phyloP scores from a whole-genome alignment of 441 rosid species.

The Dalechampia spathulata region DNA sequence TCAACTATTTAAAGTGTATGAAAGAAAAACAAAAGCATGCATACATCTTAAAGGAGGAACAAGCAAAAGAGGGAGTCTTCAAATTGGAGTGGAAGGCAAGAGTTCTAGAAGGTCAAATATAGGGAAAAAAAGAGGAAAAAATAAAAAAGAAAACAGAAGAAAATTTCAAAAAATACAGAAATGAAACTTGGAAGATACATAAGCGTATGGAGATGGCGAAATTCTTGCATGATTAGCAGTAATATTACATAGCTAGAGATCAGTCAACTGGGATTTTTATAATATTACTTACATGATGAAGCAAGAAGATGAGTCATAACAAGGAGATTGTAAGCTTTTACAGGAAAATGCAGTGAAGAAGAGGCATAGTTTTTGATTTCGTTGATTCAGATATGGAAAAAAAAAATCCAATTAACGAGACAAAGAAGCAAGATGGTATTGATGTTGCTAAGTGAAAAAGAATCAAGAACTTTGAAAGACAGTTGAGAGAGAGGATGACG shows the following conservation, averaged over 20 bases:
- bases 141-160: not conserved
- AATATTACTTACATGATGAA: no score
- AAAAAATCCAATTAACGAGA: no score
- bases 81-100: constrained; percentile 16
- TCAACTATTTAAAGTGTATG: not conserved
- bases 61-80: not conserved
- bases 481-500: constrained; percentile 6
- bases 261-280: not conserved
- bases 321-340: no score
- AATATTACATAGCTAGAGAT: not conserved
- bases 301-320: no score
- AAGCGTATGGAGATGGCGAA: not conserved
- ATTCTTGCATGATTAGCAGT: not conserved
- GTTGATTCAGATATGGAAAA: no score
- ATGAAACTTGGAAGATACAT: not conserved
- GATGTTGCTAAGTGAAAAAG: no score
- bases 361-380: no score
- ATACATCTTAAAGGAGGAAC: not conserved
- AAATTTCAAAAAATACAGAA: constrained; percentile 1
- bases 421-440: no score
- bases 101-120: constrained; percentile 25
- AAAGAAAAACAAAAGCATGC: not conserved
- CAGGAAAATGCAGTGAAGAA: no score
- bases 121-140: no score
- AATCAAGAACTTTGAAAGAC: constrained; percentile 1